Base-by-base conservation (phyloP, 805 yeast genomes). In the Wickerhamiella slavikovae region DNA sequence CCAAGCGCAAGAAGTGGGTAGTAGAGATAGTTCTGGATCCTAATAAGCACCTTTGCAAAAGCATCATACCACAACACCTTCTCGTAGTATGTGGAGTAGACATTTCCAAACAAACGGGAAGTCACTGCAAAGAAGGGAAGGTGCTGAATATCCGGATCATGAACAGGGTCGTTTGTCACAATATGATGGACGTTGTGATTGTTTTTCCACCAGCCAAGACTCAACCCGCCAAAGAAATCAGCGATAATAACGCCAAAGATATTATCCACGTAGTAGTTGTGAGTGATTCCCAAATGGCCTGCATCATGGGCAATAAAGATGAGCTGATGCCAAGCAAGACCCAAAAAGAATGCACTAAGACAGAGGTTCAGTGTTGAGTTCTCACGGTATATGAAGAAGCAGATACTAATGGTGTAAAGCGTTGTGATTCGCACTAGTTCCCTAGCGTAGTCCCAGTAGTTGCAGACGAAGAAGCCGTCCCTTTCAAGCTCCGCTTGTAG, bases 111-210 rank as follows among this genome's bases (percentile, higher is more conserved):
- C 3, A 80, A 55, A 36, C 75, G 57, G 1, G 76, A 60, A 31
- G 82, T 71, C 13, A 80, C 91, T 2, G 93, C 91, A 47, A 80
- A 80, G 42, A 80, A 80, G 1, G 94, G 94, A 38, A 80, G 50
- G 52, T 80, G 93, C 51, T 80, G 94, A 46, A 80, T 82, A 52
- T 80, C 94, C 0, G 94, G 94, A 44, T 80, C 94, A 46, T 82
- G 93, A 2, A 75, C 74, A 0, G 94, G 93, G 45, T 80, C 93
- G 49, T 80, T 80, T n/a, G 93, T 76, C 31, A 80, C 63, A 29
- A 80, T 54, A 48, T 80, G 94, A 51, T 80, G 94, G n/a, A 80
- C 91, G 47, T 80, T 80, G 52, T 80, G 94, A 50, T 77, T 80
- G 30, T 83, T 60, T 42, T 80, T 82, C 94, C 94, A 80, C 94